A percentile compares a stretch with the other conserved stretches of the same genome.
These are phyloP conservation scores for Crotalaria pallida DNA, from an alignment of 306 rosid genomes.

Conservation along the genomic window DNA sequence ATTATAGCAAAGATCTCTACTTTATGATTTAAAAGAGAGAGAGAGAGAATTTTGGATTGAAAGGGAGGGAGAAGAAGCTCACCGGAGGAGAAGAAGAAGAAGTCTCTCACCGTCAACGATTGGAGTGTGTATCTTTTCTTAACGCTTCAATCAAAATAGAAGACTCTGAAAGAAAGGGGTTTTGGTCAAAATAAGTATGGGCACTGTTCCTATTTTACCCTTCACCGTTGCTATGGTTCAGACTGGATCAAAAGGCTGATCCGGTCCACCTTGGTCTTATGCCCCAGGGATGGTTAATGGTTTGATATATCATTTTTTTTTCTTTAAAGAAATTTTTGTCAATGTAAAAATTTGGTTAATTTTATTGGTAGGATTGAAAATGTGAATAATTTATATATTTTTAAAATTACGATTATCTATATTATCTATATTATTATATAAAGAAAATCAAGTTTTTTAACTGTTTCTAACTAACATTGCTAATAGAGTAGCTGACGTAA, in stretches of 20 bases:
- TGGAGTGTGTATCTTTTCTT: background rate
- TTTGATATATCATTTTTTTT: too few relatives aligned
- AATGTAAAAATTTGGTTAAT: too few relatives aligned
- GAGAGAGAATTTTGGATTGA: background rate
- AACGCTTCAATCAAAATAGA: background rate
- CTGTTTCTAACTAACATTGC: too few relatives aligned
- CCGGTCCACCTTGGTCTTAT: background rate
- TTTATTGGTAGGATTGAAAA: too few relatives aligned
- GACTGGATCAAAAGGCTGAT: background rate
- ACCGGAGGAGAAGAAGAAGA: constrained; percentile 32
- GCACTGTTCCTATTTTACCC: constrained; percentile 26
- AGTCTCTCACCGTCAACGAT: constrained; percentile 19
- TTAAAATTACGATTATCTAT: too few relatives aligned
- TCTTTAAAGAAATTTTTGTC: too few relatives aligned
- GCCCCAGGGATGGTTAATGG: too few relatives aligned
- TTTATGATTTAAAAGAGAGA: background rate
- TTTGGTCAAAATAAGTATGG: background rate
- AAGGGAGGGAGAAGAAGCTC: constrained; percentile 18
- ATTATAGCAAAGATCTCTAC: background rate
- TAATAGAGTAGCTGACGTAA: too few relatives aligned
- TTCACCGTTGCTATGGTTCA: background rate
- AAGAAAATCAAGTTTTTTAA: too few relatives aligned
- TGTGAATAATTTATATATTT: too few relatives aligned
- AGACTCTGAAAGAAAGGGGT: background rate
- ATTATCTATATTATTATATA: too few relatives aligned